These are phyloP conservation scores for Wallacemonas collosoma DNA, from an alignment of 208 protist species.

Conservation along the genomic window DNA sequence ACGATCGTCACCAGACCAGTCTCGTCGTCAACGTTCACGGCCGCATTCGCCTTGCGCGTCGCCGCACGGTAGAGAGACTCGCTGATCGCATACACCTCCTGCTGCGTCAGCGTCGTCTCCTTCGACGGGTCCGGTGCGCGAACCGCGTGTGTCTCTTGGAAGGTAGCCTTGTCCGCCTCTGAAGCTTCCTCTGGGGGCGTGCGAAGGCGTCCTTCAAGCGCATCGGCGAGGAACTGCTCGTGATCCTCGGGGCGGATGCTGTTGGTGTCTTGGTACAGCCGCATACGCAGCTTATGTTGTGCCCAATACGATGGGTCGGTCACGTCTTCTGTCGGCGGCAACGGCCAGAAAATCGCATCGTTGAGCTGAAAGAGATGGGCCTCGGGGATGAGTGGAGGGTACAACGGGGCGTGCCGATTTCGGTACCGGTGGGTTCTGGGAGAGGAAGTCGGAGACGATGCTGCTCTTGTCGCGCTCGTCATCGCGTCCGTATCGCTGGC, in stretches of 20 bases:
- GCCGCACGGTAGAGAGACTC: conserved; percentile 43
- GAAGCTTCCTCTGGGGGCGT: conserved; percentile 4
- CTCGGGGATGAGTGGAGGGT: conserved; percentile 52
- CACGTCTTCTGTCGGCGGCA: conserved; percentile 75
- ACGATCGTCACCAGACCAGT: conserved; percentile 58
- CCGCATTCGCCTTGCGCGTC: conserved; percentile 74
- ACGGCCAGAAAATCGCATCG: conserved; percentile 69
- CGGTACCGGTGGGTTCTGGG: not conserved
- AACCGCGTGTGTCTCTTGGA: not conserved
- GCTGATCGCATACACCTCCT: conserved; percentile 32
- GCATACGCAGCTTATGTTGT: conserved; percentile 61
- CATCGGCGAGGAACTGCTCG: conserved; percentile 24
- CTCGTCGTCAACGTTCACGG: conserved; percentile 50
- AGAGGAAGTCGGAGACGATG: not conserved
- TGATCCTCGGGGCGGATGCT: conserved; percentile 29
- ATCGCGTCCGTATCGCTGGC: too few species aligned
- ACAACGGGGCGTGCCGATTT: not conserved
- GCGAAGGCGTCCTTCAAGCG: conserved; percentile 10
- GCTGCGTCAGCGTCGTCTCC: conserved; percentile 16
- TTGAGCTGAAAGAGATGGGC: conserved; percentile 86
- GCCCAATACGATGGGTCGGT: conserved; percentile 63
- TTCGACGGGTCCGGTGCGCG: not conserved
- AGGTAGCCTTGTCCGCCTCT: conserved; percentile 8
- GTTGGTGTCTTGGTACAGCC: conserved; percentile 60
- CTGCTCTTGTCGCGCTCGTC: too few species aligned